Conservation (phyloP, 441 rosid species). For the Populus hybrid region DNA sequence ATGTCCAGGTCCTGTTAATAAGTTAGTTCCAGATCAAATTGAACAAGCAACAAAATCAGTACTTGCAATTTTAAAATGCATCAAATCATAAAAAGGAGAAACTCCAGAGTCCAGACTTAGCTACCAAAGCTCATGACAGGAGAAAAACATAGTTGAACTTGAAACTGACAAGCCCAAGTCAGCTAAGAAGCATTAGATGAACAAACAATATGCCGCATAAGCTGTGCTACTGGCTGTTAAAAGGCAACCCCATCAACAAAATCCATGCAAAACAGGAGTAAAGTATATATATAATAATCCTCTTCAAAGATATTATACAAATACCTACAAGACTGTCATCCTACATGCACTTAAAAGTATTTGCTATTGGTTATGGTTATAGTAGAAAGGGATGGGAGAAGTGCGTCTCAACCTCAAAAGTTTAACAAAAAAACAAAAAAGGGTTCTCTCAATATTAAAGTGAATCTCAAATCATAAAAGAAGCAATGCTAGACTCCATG, state of each 20-base stretch:
- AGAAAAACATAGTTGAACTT: background rate
- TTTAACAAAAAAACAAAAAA: background rate
- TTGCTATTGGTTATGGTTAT: background rate
- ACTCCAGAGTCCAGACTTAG: background rate
- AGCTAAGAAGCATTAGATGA: background rate
- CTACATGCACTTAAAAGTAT: background rate
- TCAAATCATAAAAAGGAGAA: background rate
- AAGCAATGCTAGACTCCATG: background rate
- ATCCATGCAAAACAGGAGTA: background rate
- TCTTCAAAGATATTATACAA: background rate
- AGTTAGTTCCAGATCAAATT: conserved; percentile 15
- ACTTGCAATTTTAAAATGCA: background rate
- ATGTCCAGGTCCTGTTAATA: conserved; percentile 77
- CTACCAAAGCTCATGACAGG: background rate
- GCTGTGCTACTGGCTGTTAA: background rate
- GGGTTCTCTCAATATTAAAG: background rate
- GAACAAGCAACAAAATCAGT: conserved; percentile 9
- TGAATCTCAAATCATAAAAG: background rate
- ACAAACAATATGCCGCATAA: background rate
- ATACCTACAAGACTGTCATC: background rate
- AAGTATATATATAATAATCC: too few relatives aligned
- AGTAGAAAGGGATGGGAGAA: background rate
- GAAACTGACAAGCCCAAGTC: background rate
- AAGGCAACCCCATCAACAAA: background rate
- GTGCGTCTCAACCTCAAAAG: background rate